These are phyloP conservation scores for Boletus subparvulus DNA, from an alignment of 768 basidiomycete genomes.

Conservation along the genomic window DNA sequence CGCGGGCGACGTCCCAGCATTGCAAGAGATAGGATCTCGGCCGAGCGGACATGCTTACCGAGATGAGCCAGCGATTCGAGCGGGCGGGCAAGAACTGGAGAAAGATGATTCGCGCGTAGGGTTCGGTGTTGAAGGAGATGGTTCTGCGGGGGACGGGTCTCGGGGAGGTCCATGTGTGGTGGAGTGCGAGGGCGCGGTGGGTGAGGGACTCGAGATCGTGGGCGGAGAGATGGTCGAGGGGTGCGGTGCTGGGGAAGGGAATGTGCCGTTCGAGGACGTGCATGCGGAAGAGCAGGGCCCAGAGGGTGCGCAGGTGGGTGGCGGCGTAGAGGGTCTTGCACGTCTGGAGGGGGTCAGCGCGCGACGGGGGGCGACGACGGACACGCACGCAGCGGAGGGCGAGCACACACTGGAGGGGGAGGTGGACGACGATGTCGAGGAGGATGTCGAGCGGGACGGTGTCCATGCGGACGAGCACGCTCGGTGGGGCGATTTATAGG, in stretches of 20 bases:
- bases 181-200: slow-evolving; percentile 41
- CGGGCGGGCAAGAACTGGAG: slow-evolving; percentile 48
- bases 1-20: slow-evolving; percentile 53
- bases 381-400: slow-evolving; percentile 46
- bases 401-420: slow-evolving; percentile 43
- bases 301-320: slow-evolving; percentile 50
- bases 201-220: slow-evolving; percentile 45
- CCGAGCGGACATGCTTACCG: slow-evolving; percentile 34
- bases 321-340: slow-evolving; percentile 42
- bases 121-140: slow-evolving; percentile 22
- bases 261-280: slow-evolving; percentile 43
- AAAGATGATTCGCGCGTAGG: slow-evolving; percentile 39
- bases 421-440: slow-evolving; percentile 41
- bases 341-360: slow-evolving; percentile 36
- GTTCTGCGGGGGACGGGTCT: slow-evolving; percentile 34
- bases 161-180: slow-evolving; percentile 49
- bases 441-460: slow-evolving; percentile 46
- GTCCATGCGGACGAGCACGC: not conserved
- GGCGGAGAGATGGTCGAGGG: slow-evolving; percentile 36
- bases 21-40: slow-evolving; percentile 41
- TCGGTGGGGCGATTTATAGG: not conserved
- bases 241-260: slow-evolving; percentile 47
- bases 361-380: not conserved
- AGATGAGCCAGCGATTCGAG: slow-evolving; percentile 47
- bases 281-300: slow-evolving; percentile 44